Conservation (phyloP, 108 stramenopile genomes). For the Phaeodactylum tricornutum region DNA sequence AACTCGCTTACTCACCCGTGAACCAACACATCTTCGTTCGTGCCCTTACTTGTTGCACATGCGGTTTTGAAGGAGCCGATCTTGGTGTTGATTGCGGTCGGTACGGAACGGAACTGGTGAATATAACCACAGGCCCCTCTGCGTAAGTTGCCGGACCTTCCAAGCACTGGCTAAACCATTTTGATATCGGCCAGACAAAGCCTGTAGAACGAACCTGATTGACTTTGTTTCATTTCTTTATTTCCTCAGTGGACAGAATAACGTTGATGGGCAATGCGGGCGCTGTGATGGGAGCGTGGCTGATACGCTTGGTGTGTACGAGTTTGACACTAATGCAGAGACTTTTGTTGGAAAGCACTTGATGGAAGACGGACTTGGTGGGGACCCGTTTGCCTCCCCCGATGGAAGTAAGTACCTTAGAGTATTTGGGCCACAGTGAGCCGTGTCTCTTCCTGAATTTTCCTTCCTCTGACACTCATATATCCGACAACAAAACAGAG, state of each 20-base stretch:
- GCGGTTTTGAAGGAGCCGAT: too few relatives aligned
- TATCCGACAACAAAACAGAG: too few relatives aligned
- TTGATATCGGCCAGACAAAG: too few relatives aligned
- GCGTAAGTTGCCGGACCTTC: slow-evolving; percentile 7
- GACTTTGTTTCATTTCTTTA: not conserved
- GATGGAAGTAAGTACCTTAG: slow-evolving; percentile 5
- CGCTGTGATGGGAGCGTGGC: slow-evolving; percentile 10
- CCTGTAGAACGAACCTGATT: not conserved
- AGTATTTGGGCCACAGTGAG: not conserved
- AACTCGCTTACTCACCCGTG: slow-evolving; percentile 2
- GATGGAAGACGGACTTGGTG: slow-evolving; percentile 10
- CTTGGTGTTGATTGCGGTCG: too few relatives aligned
- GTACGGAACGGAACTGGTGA: too few relatives aligned
- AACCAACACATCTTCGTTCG: slow-evolving; percentile 13
- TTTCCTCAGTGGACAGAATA: not conserved
- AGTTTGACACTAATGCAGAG: slow-evolving; percentile 16
- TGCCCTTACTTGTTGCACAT: slow-evolving; percentile 10
- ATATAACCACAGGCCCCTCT: slow-evolving; percentile 5
- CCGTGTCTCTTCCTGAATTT: too few relatives aligned
- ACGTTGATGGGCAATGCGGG: slow-evolving; percentile 7
- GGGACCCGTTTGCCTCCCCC: slow-evolving; percentile 10
- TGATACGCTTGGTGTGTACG: slow-evolving; percentile 18
- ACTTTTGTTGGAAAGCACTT: slow-evolving; percentile 14
- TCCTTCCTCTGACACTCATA: too few relatives aligned
- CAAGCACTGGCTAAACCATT: not conserved